A percentile compares a stretch with the other conserved stretches of the same genome.
phyloP scores from a whole-genome alignment of 352 stramenopile genomes.

The Globisporangium lucens region DNA sequence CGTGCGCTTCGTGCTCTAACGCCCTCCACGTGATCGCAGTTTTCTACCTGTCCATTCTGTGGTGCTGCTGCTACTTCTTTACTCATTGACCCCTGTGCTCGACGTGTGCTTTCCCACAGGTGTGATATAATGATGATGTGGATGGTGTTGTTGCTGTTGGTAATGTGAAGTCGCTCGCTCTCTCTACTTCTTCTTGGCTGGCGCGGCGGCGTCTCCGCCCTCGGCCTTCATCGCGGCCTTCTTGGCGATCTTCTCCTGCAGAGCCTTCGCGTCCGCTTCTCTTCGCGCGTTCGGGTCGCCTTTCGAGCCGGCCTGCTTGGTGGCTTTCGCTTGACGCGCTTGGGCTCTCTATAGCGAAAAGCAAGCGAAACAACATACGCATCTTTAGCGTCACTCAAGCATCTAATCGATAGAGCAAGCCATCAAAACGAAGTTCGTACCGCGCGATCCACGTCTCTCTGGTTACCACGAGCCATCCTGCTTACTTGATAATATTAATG shows the following conservation, averaged over 20 bases:
- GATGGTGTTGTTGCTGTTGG: neutral
- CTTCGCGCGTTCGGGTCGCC: conserved; percentile 61
- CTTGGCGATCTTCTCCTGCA: conserved; percentile 79
- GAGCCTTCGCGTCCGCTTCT: conserved; percentile 70
- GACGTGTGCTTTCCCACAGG: neutral
- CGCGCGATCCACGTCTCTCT: conserved; percentile 70
- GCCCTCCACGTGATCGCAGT: neutral
- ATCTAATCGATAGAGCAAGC: neutral
- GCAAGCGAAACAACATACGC: neutral
- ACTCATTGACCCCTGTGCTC: neutral
- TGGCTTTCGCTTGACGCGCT: conserved; percentile 53
- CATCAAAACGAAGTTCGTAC: conserved; percentile 21
- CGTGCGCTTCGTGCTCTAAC: neutral
- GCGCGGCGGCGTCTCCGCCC: conserved; percentile 27
- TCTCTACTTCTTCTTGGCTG: conserved; percentile 40
- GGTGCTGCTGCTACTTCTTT: neutral
- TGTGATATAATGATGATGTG: conserved; percentile 11
- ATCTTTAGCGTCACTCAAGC: neutral
- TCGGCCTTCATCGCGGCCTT: conserved; percentile 66
- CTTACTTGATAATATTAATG: neutral
- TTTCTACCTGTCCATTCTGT: neutral
- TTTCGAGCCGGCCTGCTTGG: conserved; percentile 29
- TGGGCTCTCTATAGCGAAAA: conserved; percentile 49
- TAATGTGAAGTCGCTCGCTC: neutral
- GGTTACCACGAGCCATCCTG: conserved; percentile 77